These are phyloP conservation scores for Pythium apleroticum DNA, from an alignment of 352 stramenopile species.

Conservation along the genomic window DNA sequence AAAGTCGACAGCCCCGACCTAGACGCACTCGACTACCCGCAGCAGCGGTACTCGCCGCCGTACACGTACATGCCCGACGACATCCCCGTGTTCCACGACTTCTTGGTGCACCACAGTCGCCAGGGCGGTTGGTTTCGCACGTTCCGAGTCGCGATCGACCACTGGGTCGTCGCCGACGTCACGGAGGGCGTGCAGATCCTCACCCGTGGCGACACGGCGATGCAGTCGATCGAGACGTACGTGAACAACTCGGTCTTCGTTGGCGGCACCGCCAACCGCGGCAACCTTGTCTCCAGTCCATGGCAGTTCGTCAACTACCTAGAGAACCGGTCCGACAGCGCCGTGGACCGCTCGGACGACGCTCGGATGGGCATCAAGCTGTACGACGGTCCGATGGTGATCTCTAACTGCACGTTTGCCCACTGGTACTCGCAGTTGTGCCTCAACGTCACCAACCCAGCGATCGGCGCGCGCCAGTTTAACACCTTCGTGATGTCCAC, in stretches of 20 bases:
- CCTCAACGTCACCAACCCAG: conserved; percentile 39
- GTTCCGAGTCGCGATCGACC: conserved; percentile 30
- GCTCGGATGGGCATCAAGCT: conserved; percentile 39
- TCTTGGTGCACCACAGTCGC: conserved; percentile 37
- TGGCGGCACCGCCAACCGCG: conserved; percentile 37
- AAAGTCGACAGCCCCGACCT: conserved; percentile 37
- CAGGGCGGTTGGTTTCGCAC: conserved; percentile 41
- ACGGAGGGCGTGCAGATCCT: conserved; percentile 41
- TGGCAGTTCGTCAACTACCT: conserved; percentile 44
- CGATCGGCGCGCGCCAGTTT: conserved; percentile 34
- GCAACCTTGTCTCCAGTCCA: conserved; percentile 32
- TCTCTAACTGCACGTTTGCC: conserved; percentile 37
- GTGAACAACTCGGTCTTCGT: conserved; percentile 42
- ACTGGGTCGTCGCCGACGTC: conserved; percentile 37
- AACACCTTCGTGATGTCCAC: conserved; percentile 42
- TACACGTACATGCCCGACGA: conserved; percentile 34
- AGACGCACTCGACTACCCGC: conserved; percentile 27
- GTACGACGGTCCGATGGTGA: conserved; percentile 37
- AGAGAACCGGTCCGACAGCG: conserved; percentile 38
- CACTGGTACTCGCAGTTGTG: conserved; percentile 42
- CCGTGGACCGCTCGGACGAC: conserved; percentile 29
- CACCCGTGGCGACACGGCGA: conserved; percentile 35
- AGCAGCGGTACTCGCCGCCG: conserved; percentile 31
- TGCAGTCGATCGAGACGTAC: conserved; percentile 29
- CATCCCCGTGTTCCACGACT: conserved; percentile 31